phyloP scores from a whole-genome alignment of 2,329 filamentous ascomycete genomes.

The Arthroderma sp. region DNA sequence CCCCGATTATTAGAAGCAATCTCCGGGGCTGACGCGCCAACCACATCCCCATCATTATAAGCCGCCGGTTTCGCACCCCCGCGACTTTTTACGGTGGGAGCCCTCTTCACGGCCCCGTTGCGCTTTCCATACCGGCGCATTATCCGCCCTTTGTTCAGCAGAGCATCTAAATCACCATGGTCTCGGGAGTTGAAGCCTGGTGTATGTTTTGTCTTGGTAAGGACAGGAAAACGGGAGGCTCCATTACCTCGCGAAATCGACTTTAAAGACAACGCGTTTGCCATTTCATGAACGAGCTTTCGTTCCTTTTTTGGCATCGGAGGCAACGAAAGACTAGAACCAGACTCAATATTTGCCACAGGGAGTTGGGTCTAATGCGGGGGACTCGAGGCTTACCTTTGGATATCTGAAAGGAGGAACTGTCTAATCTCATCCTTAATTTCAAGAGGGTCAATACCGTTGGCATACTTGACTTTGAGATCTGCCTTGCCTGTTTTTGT shows the following conservation, averaged over 20 bases:
- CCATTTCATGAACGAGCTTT: constrained; percentile 67
- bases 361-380: neutral
- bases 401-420: constrained; percentile 53
- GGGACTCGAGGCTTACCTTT: constrained; percentile 41
- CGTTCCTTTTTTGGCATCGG: constrained; percentile 71
- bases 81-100: constrained; percentile 23
- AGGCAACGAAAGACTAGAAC: constrained; percentile 54
- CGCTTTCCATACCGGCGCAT: neutral
- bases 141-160: constrained; percentile 20
- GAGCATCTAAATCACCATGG: constrained; percentile 33
- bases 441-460: constrained; percentile 57
- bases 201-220: constrained; percentile 62
- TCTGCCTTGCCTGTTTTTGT: constrained; percentile 42
- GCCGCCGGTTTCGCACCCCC: constrained; percentile 34
- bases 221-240: constrained; percentile 57
- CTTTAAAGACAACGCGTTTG: constrained; percentile 60
- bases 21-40: constrained; percentile 74
- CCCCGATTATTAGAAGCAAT: constrained; percentile 72
- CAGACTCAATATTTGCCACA: neutral
- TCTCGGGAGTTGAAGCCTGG: constrained; percentile 44
- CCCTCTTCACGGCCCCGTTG: neutral
- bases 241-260: constrained; percentile 73
- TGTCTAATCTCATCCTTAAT: constrained; percentile 57
- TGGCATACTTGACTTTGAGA: constrained; percentile 56
- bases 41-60: constrained; percentile 74